phyloP scores from a whole-genome alignment of 2,329 filamentous ascomycete genomes.

The Scleromitrula shiraiana region DNA sequence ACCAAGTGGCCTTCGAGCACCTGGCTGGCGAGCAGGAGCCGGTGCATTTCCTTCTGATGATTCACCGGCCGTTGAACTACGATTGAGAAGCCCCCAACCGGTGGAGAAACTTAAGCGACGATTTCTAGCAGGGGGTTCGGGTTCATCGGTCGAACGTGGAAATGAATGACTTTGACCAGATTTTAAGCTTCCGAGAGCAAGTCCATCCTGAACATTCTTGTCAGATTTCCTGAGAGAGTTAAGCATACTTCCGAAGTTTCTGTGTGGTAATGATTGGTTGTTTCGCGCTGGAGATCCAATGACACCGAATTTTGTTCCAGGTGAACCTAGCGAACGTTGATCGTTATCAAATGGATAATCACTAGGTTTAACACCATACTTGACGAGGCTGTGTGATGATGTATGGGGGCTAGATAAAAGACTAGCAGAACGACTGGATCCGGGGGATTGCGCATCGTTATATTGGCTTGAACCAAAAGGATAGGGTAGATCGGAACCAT shows the following conservation, averaged over 20 bases:
- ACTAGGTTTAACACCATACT: conserved; percentile 32
- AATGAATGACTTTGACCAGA: conserved; percentile 70
- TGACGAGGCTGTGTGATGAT: conserved; percentile 51
- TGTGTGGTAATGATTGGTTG: conserved; percentile 37
- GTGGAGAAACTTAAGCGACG: conserved; percentile 49
- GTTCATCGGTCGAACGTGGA: conserved; percentile 52
- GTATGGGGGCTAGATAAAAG: conserved; percentile 54
- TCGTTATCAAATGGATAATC: conserved; percentile 24
- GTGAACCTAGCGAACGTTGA: conserved; percentile 22
- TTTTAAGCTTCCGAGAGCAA: conserved; percentile 61
- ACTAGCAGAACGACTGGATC: conserved; percentile 48
- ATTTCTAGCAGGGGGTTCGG: conserved; percentile 40
- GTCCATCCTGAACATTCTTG: conserved; percentile 46
- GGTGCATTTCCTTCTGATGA: conserved; percentile 27
- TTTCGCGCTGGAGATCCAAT: conserved; percentile 24
- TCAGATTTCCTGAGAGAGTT: conserved; percentile 52
- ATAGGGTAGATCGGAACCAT: conserved; percentile 27
- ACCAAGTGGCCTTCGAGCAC: conserved; percentile 18
- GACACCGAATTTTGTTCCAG: conserved; percentile 22
- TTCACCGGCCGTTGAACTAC: conserved; percentile 20
- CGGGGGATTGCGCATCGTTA: conserved; percentile 50
- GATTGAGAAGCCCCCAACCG: conserved; percentile 42
- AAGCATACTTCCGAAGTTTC: conserved; percentile 46
- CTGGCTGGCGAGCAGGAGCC: conserved; percentile 25
- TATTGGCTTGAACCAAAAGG: conserved; percentile 33